These are phyloP conservation scores for Geosmithia morbida DNA, from an alignment of 2,329 filamentous ascomycete genomes.

Conservation along the genomic window DNA sequence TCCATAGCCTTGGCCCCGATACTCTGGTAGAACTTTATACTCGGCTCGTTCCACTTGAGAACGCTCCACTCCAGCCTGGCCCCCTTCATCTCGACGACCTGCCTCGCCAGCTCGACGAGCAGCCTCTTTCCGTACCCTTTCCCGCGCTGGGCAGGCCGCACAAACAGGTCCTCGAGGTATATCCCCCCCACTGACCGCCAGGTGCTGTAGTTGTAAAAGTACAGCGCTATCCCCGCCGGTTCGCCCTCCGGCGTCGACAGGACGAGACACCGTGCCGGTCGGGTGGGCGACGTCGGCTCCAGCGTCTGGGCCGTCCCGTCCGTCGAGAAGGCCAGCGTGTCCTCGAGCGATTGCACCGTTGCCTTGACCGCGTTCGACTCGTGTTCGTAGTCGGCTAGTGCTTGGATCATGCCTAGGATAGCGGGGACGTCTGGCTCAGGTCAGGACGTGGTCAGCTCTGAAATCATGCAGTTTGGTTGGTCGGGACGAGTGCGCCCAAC, in stretches of 20 bases:
- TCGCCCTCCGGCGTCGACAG: conserved; percentile 35
- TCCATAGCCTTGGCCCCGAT: conserved; percentile 52
- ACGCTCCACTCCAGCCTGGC: conserved; percentile 80
- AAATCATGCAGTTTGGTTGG: not conserved
- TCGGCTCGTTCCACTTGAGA: conserved; percentile 84
- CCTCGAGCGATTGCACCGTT: conserved; percentile 56
- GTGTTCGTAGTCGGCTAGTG: conserved; percentile 80
- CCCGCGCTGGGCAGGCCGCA: conserved; percentile 54
- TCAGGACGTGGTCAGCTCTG: too few relatives aligned
- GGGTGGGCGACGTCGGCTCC: conserved; percentile 36
- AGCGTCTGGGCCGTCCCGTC: conserved; percentile 27
- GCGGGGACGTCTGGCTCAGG: conserved; percentile 56
- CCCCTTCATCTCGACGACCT: conserved; percentile 59
- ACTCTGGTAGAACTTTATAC: conserved; percentile 71
- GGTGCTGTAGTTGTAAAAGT: conserved; percentile 92
- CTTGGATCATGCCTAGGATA: conserved; percentile 73
- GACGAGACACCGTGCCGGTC: conserved; percentile 65
- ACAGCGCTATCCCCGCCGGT: conserved; percentile 66
- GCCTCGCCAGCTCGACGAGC: conserved; percentile 62
- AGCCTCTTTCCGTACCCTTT: conserved; percentile 69
- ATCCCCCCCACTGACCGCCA: conserved; percentile 82
- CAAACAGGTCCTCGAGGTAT: conserved; percentile 89
- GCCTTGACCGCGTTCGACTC: conserved; percentile 61
- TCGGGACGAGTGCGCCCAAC: conserved; percentile 15
- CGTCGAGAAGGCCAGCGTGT: conserved; percentile 62